These are phyloP conservation scores for Ceratocystis cubensis DNA, from an alignment of 2,329 filamentous ascomycete genomes.

Conservation along the genomic window DNA sequence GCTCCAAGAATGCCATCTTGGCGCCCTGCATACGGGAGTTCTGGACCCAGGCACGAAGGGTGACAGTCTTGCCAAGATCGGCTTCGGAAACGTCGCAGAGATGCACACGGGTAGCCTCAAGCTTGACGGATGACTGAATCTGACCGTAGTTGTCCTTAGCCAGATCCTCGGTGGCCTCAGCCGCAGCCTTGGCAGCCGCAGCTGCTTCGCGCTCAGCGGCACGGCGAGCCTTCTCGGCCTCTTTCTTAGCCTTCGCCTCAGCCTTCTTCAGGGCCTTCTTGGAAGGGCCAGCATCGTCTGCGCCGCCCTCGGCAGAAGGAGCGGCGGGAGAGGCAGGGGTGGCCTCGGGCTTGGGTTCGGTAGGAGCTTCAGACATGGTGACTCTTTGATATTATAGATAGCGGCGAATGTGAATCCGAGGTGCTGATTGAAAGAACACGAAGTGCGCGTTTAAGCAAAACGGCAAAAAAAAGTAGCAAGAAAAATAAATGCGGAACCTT, in stretches of 20 bases:
- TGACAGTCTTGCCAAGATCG: constrained; percentile 57
- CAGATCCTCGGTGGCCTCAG: constrained; percentile 53
- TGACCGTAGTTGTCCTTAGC: constrained; percentile 72
- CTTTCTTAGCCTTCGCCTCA: constrained; percentile 75
- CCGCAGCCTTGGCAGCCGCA: constrained; percentile 52
- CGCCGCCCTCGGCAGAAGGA: constrained; percentile 17
- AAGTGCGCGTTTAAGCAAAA: not conserved
- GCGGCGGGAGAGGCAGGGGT: constrained; percentile 12
- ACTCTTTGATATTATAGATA: not conserved
- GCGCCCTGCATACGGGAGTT: constrained; percentile 80
- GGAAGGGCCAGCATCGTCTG: constrained; percentile 35
- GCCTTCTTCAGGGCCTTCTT: constrained; percentile 81
- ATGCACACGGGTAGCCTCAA: constrained; percentile 44
- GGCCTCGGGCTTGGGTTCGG: constrained; percentile 23
- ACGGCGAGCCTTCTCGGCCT: constrained; percentile 63
- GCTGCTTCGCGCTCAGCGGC: constrained; percentile 64
- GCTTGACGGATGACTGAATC: constrained; percentile 45
- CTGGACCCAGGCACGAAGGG: constrained; percentile 69
- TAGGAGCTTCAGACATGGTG: constrained; percentile 29
- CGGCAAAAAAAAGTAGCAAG: not conserved
- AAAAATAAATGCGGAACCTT: not conserved
- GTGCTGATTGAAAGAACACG: not conserved
- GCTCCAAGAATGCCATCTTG: constrained; percentile 82
- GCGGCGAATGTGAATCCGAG: not conserved
- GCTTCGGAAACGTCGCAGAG: constrained; percentile 53